Conservation (phyloP, 768 basidiomycete genomes). For the Pleurotus ostreatus region DNA sequence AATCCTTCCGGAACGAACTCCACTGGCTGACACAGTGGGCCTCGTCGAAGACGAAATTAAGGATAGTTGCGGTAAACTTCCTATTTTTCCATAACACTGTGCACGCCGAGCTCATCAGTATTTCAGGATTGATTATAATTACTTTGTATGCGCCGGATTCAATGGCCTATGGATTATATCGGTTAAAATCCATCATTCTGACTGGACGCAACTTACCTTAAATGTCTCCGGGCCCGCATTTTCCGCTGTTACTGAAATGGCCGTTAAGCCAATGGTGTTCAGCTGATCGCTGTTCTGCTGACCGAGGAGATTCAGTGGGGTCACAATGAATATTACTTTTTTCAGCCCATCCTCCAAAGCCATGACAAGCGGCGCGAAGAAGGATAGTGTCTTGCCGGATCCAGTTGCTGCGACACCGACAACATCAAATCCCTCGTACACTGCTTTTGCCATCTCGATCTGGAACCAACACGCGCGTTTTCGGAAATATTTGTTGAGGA, state of each 20-base stretch:
- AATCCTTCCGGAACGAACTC: constrained; percentile 31
- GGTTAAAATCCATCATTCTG: background rate
- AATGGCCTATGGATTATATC: constrained; percentile 18
- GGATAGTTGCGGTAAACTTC: constrained; percentile 15
- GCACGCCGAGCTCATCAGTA: constrained; percentile 17
- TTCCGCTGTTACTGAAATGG: constrained; percentile 15
- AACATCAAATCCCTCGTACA: constrained; percentile 14
- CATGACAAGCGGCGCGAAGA: constrained; percentile 18
- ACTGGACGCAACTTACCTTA: constrained; percentile 15
- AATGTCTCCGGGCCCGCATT: constrained; percentile 12
- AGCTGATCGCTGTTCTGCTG: constrained; percentile 20
- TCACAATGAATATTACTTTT: constrained; percentile 20
- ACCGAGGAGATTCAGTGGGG: constrained; percentile 26
- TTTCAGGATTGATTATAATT: constrained; percentile 25
- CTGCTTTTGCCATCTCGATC: constrained; percentile 8
- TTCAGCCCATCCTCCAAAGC: constrained; percentile 13
- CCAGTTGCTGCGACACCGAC: constrained; percentile 16
- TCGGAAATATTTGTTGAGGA: constrained; percentile 11
- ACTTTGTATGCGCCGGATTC: constrained; percentile 18
- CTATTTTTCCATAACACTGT: constrained; percentile 17
- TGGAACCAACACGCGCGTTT: constrained; percentile 16
- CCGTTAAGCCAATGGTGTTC: constrained; percentile 11
- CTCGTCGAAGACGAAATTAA: constrained; percentile 34
- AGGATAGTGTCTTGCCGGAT: constrained; percentile 18
- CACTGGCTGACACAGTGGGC: constrained; percentile 35